Evolutionary conservation across 176 grass and related monocot genomes (phyloP).

Genomic region (Dactylis glomerata): DNA sequence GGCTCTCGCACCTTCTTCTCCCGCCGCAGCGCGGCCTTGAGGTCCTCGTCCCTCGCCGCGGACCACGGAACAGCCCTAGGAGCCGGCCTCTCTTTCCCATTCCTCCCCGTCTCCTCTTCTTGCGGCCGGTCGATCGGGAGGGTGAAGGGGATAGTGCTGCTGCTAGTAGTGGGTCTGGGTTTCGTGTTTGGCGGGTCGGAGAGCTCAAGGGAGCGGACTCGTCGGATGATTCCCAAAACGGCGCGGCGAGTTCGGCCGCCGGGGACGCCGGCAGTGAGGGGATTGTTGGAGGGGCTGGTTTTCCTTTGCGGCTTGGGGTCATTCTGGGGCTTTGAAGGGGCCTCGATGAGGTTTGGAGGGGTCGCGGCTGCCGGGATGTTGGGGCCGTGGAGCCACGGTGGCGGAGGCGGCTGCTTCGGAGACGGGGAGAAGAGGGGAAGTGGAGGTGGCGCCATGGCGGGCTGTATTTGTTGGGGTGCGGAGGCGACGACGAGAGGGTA

Average conservation of each 20-base stretch:
- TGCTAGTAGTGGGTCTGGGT: neutral
- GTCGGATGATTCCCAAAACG: slow-evolving; percentile 57
- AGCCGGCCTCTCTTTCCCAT: neutral
- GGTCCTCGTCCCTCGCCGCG: slow-evolving; percentile 28
- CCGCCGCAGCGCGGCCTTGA: slow-evolving; percentile 49
- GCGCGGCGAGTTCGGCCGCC: slow-evolving; percentile 52
- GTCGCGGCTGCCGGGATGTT: neutral
- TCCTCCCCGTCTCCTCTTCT: neutral
- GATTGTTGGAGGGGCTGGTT: neutral
- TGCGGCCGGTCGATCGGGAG: slow-evolving; percentile 6
- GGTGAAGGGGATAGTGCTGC: neutral
- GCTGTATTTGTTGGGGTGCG: neutral
- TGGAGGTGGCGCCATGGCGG: slow-evolving; percentile 30
- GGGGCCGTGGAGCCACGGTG: slow-evolving; percentile 38
- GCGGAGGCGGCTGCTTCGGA: slow-evolving; percentile 21
- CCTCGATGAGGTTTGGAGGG: neutral
- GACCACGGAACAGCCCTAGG: slow-evolving; percentile 43
- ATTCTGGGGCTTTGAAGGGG: neutral
- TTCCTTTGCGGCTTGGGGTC: slow-evolving; percentile 13
- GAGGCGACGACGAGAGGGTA: neutral
- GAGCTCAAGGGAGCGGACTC: slow-evolving; percentile 49
- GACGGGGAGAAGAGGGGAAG: slow-evolving; percentile 41
- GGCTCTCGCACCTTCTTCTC: slow-evolving; percentile 50
- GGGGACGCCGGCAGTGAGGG: slow-evolving; percentile 51
- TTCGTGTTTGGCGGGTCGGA: neutral